Percentiles rank a stretch among this genome's conserved stretches.
phyloP scores from a whole-genome alignment of 2,329 filamentous ascomycete species.

The Shiraia bambusicola region DNA sequence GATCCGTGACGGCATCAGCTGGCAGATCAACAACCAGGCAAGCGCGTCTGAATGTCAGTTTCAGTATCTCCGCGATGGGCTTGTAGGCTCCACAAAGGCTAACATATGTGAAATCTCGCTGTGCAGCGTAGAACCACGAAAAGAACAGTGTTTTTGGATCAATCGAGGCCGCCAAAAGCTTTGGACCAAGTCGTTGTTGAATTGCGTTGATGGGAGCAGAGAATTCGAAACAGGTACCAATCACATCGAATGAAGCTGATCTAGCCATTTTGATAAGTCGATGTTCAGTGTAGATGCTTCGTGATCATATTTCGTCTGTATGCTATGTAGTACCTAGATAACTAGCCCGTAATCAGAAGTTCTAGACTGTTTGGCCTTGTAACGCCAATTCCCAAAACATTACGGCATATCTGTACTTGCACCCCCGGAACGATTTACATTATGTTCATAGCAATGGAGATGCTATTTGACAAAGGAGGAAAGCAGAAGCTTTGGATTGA shows the following conservation, averaged over 20 bases:
- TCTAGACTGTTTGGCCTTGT: too few relatives aligned
- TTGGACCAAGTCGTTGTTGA: slow-evolving; percentile 14
- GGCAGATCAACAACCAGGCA: slow-evolving; percentile 22
- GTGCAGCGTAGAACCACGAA: slow-evolving; percentile 30
- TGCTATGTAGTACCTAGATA: too few relatives aligned
- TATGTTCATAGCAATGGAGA: too few relatives aligned
- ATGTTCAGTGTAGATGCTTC: not conserved
- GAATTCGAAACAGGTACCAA: slow-evolving; percentile 30
- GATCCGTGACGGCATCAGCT: slow-evolving; percentile 17
- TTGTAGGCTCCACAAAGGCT: slow-evolving; percentile 19
- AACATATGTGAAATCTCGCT: slow-evolving; percentile 30
- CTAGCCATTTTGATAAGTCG: slow-evolving; percentile 12
- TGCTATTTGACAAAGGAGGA: too few relatives aligned
- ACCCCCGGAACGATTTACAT: too few relatives aligned
- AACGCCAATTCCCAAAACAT: too few relatives aligned
- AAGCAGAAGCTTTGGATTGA: not conserved
- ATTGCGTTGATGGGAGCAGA: slow-evolving; percentile 19
- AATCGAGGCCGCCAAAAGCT: slow-evolving; percentile 11
- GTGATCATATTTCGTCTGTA: not conserved
- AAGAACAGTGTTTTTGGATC: slow-evolving; percentile 30
- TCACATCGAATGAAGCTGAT: slow-evolving; percentile 30
- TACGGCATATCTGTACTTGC: too few relatives aligned
- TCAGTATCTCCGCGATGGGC: slow-evolving; percentile 25
- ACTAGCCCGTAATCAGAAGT: too few relatives aligned
- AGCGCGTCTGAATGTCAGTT: slow-evolving; percentile 22